A percentile compares a stretch with the other conserved stretches of the same genome.
Evolutionary conservation across 108 stramenopile genomes (phyloP).

Genomic region (Nitzschia putrida): DNA sequence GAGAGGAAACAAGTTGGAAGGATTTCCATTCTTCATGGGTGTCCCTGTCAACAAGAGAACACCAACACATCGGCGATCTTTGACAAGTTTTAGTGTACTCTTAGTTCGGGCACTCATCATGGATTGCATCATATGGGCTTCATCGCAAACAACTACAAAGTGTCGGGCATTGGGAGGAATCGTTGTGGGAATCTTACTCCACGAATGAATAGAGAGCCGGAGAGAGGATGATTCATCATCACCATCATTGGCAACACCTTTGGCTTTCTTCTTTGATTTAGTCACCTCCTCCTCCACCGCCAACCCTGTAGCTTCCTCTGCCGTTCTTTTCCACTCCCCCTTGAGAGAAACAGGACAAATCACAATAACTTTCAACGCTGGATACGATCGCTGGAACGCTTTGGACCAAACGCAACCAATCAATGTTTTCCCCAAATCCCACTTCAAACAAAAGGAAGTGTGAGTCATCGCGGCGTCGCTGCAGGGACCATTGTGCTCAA

Average conservation of each 20-base stretch:
- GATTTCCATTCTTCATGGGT: slow-evolving; percentile 92
- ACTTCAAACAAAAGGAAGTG: slow-evolving; percentile 23
- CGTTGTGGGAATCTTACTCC: slow-evolving; percentile 58
- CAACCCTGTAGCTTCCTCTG: slow-evolving; percentile 59
- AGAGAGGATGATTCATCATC: neutral
- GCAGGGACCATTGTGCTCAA: too few relatives aligned
- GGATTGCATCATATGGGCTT: slow-evolving; percentile 82
- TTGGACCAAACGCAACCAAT: slow-evolving; percentile 78
- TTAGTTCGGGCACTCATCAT: slow-evolving; percentile 63
- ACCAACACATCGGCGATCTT: slow-evolving; percentile 55
- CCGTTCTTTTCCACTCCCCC: slow-evolving; percentile 76
- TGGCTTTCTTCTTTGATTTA: slow-evolving; percentile 1
- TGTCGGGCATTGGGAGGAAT: slow-evolving; percentile 34
- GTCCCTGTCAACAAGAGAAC: slow-evolving; percentile 81
- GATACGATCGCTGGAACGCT: slow-evolving; percentile 62
- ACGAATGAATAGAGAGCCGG: slow-evolving; percentile 52
- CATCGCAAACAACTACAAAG: slow-evolving; percentile 72
- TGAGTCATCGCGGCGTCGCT: too few relatives aligned
- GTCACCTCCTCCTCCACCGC: slow-evolving; percentile 42
- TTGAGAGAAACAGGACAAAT: slow-evolving; percentile 70
- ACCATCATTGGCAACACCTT: too few relatives aligned
- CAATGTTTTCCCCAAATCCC: slow-evolving; percentile 74
- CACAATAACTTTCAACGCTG: slow-evolving; percentile 54
- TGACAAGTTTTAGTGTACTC: slow-evolving; percentile 56
- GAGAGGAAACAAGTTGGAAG: slow-evolving; percentile 79